Conservation (phyloP, 2,329 filamentous ascomycete genomes). For the Aspergillus aculeatus region DNA sequence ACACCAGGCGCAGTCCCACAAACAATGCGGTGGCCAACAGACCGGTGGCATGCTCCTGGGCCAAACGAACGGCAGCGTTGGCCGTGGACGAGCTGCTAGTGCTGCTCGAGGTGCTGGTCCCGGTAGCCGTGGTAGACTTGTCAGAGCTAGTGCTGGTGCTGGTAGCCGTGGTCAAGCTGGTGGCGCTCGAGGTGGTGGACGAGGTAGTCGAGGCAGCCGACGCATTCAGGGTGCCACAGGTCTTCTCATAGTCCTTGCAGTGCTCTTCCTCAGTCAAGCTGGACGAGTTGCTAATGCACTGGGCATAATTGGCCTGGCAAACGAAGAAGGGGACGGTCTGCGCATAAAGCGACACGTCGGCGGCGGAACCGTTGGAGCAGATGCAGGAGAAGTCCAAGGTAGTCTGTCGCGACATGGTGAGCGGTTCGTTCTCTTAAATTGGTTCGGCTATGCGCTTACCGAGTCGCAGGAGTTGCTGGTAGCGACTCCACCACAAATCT, state of each 20-base stretch:
- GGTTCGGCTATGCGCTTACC: constrained; percentile 45
- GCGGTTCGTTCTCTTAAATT: neutral
- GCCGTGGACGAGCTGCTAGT: constrained; percentile 25
- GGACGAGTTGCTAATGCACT: constrained; percentile 45
- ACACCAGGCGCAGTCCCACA: constrained; percentile 56
- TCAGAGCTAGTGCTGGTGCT: constrained; percentile 16
- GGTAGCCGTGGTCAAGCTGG: constrained; percentile 14
- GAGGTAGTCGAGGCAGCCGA: constrained; percentile 30
- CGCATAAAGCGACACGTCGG: constrained; percentile 56
- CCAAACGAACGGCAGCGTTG: constrained; percentile 48
- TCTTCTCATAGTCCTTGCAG: constrained; percentile 47
- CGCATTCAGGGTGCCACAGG: constrained; percentile 55
- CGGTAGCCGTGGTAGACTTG: constrained; percentile 28
- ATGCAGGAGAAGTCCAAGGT: constrained; percentile 57
- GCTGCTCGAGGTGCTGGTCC: constrained; percentile 30
- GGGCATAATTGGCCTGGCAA: constrained; percentile 54
- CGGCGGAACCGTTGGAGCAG: constrained; percentile 56
- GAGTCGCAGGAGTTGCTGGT: constrained; percentile 55
- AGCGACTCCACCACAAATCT: constrained; percentile 55
- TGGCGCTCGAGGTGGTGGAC: constrained; percentile 21
- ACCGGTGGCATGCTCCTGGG: constrained; percentile 53
- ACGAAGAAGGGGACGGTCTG: constrained; percentile 61
- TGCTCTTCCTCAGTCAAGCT: constrained; percentile 46
- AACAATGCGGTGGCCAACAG: constrained; percentile 54
- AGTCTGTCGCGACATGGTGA: constrained; percentile 32